These are phyloP conservation scores for Colletotrichum spaethianum DNA, from an alignment of 2,329 filamentous ascomycete species.

Conservation along the genomic window DNA sequence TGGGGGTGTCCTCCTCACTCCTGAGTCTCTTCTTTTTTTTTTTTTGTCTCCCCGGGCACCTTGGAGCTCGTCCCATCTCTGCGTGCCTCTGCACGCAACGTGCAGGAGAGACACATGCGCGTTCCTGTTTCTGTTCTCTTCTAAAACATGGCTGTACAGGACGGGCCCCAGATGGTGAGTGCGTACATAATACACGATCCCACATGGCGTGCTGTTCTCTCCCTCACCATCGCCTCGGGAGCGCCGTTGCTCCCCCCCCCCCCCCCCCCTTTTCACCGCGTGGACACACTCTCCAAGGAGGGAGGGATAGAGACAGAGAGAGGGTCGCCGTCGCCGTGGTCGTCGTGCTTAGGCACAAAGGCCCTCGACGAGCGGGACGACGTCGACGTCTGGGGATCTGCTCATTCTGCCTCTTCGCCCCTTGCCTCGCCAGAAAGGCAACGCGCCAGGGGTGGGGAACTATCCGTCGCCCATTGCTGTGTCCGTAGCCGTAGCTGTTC, in stretches of 20 bases:
- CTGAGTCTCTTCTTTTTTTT: neutral
- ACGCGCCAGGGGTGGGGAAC: constrained; percentile 28
- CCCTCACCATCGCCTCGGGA: constrained; percentile 19
- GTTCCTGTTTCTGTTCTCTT: constrained; percentile 28
- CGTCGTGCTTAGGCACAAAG: neutral
- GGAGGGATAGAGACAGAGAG: neutral
- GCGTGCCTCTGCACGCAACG: constrained; percentile 14
- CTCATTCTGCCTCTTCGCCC: constrained; percentile 23
- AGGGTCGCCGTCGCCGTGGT: no score
- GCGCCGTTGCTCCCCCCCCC: neutral
- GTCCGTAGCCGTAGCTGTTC: constrained; percentile 8
- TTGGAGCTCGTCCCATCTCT: neutral
- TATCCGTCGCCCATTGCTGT: constrained; percentile 26
- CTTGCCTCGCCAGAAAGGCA: constrained; percentile 16
- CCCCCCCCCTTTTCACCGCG: neutral
- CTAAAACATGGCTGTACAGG: constrained; percentile 26
- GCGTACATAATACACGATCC: neutral
- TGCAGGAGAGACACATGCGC: constrained; percentile 29
- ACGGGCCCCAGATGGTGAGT: neutral
- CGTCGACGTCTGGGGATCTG: constrained; percentile 25
- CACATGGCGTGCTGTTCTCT: constrained; percentile 17
- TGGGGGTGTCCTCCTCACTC: constrained; percentile 1
- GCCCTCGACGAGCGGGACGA: constrained; percentile 16
- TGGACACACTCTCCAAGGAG: neutral
- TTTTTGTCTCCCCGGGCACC: no score